These are phyloP conservation scores for Lizonia empirigonia DNA, from an alignment of 2,329 filamentous ascomycete genomes.

Conservation along the genomic window DNA sequence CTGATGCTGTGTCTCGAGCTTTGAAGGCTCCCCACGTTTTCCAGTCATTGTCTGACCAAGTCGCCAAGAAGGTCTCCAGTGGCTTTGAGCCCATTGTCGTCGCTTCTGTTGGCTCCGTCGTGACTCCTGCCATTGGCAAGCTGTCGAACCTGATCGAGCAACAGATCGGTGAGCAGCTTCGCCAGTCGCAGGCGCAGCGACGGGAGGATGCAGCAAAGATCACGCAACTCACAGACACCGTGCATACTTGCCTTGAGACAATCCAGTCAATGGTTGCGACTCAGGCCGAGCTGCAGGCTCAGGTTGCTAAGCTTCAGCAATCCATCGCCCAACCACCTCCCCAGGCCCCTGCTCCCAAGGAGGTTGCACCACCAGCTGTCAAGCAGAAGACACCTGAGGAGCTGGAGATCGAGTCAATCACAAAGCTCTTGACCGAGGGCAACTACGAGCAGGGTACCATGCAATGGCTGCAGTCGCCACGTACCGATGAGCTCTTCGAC, in stretches of 20 bases:
- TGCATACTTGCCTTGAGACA: conserved; percentile 70
- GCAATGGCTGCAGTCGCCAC: conserved; percentile 66
- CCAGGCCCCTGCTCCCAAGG: conserved; percentile 22
- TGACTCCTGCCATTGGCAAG: conserved; percentile 69
- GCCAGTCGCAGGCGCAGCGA: conserved; percentile 58
- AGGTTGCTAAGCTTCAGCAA: conserved; percentile 52
- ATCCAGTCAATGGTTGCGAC: conserved; percentile 71
- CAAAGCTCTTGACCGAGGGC: conserved; percentile 65
- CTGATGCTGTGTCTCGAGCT: conserved; percentile 68
- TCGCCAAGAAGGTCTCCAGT: conserved; percentile 68
- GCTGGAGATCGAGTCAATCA: conserved; percentile 66
- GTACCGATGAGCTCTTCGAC: conserved; percentile 66
- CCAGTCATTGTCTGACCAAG: conserved; percentile 72
- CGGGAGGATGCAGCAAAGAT: conserved; percentile 68
- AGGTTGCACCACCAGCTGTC: conserved; percentile 47
- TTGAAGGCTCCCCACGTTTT: conserved; percentile 76
- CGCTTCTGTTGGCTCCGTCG: conserved; percentile 60
- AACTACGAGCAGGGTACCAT: conserved; percentile 56
- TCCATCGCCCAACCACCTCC: conserved; percentile 43
- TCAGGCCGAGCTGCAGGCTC: conserved; percentile 71
- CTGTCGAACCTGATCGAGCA: conserved; percentile 72
- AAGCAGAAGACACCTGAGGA: conserved; percentile 58
- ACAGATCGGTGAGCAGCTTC: conserved; percentile 58
- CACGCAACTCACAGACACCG: conserved; percentile 70
- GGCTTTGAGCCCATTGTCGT: conserved; percentile 71